Base-by-base conservation (phyloP, 805 yeast species). In the Wickerhamiella kurtzmanii region DNA sequence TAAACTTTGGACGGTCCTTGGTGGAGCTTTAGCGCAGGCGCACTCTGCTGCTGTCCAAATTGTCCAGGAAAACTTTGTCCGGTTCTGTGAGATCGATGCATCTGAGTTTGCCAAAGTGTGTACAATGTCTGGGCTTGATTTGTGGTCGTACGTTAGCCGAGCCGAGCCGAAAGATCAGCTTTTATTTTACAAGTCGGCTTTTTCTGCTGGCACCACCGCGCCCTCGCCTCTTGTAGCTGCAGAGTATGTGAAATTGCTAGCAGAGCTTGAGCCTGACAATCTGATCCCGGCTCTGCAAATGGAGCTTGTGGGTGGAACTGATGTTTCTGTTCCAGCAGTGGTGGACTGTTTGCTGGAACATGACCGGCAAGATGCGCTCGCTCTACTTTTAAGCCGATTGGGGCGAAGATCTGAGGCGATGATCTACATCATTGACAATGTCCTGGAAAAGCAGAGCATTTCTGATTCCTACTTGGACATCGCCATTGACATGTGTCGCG, bases 401-500 rank as follows among this genome's bases (percentile, higher is more conserved):
- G 48, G 40, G 0, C 52, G 59, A 1, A 21, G 47, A 4, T 37
- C 57, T 1, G 66, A 62, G 44, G 64, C 64, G 2, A 51, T 60
- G 58, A 61, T 60, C 13, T 62, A 60, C 43, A 28, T 60, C 15
- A 40, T 54, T 13, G 59, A 62, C 40, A 55, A 57, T 37, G 22
- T 62, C 6, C 44, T 37, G 17, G 48, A 40, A 8, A 43, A 37
- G 18, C 35, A 2, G 53, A 51, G 17, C 19, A 25, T 17, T 17
- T 20, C 52, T 38, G 42, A 43, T 2, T 18, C 40, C 13, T 61
- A 59, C 43, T 47, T 54, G 4, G 35, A 47, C 1, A 39, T 56
- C 1, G 65, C 59, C 2, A 40, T 54, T 16, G 51, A 46, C 1
- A 38, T 60, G 5, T 60, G 65, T 43, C 47, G 48, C 8, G 53